phyloP scores from a whole-genome alignment of 1,284 basidiomycete species.

The Boletus mariae region DNA sequence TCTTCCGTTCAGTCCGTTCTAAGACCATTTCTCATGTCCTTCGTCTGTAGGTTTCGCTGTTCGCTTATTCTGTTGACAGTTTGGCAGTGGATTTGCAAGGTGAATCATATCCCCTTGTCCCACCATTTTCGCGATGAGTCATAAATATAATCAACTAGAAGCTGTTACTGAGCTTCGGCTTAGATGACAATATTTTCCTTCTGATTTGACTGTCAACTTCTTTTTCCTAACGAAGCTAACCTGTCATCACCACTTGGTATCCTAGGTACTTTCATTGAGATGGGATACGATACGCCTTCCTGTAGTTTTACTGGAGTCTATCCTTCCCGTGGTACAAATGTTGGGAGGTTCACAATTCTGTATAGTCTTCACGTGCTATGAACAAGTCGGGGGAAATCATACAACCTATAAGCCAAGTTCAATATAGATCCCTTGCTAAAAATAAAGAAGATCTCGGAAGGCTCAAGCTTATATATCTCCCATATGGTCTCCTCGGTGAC shows the following conservation, averaged over 20 bases:
- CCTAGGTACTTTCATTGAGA: background rate
- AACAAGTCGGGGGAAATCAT: too few species aligned
- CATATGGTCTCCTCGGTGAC: background rate
- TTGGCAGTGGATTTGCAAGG: background rate
- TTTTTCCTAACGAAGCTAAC: background rate
- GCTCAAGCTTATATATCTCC: too few species aligned
- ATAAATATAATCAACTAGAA: constrained; percentile 74
- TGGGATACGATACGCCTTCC: background rate
- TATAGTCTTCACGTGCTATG: background rate
- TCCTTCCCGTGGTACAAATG: background rate
- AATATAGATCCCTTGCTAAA: too few species aligned
- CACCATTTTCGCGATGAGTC: constrained; percentile 29
- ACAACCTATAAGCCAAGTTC: too few species aligned
- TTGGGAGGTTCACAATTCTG: background rate
- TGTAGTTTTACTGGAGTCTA: background rate
- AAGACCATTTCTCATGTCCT: constrained; percentile 6
- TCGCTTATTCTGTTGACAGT: background rate
- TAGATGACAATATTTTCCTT: constrained; percentile 45
- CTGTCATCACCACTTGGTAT: background rate
- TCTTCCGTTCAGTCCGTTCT: background rate
- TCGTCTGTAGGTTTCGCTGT: constrained; percentile 2
- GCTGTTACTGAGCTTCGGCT: constrained; percentile 74
- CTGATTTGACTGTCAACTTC: constrained; percentile 15
- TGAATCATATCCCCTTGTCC: constrained; percentile 1
- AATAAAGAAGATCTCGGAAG: too few species aligned